A percentile compares a stretch with the other conserved stretches of the same genome.
These are phyloP conservation scores for Picea glauca DNA, from an alignment of 75 land plant species.

Conservation along the genomic window DNA sequence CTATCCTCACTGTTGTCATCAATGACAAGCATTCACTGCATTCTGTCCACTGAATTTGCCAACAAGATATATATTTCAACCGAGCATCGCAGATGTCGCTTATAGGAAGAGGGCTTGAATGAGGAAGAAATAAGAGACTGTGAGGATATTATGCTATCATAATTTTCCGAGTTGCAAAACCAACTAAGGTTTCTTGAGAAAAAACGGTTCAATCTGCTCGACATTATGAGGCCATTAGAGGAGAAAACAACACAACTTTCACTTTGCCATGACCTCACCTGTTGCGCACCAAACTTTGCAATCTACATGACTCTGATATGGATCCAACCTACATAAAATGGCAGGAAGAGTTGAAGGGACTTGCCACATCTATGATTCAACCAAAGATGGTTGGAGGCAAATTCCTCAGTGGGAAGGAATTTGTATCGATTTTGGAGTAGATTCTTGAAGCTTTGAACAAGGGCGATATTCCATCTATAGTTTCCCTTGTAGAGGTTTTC, in stretches of 20 bases:
- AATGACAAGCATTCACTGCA: no score
- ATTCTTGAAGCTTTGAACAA: conserved; percentile 82
- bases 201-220: conserved; percentile 49
- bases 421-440: conserved; percentile 76
- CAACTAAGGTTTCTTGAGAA: conserved; percentile 59
- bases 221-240: conserved; percentile 78
- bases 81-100: conserved; percentile 55
- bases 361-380: conserved; percentile 56
- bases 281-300: conserved; percentile 78
- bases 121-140: conserved; percentile 59
- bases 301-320: conserved; percentile 65
- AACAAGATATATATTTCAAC: no score
- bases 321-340: conserved; percentile 52
- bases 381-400: conserved; percentile 86
- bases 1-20: no score
- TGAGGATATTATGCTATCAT: conserved; percentile 74
- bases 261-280: conserved; percentile 61
- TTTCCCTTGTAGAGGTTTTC: conserved; percentile 81
- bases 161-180: conserved; percentile 60
- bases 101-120: conserved; percentile 63
- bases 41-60: no score
- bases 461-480: conserved; percentile 85
- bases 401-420: conserved; percentile 72
- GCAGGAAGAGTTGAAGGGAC: conserved; percentile 55
- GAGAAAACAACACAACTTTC: no score